These are phyloP conservation scores for Oidiodendron maius DNA, from an alignment of 495 filamentous ascomycete species.

Conservation along the genomic window DNA sequence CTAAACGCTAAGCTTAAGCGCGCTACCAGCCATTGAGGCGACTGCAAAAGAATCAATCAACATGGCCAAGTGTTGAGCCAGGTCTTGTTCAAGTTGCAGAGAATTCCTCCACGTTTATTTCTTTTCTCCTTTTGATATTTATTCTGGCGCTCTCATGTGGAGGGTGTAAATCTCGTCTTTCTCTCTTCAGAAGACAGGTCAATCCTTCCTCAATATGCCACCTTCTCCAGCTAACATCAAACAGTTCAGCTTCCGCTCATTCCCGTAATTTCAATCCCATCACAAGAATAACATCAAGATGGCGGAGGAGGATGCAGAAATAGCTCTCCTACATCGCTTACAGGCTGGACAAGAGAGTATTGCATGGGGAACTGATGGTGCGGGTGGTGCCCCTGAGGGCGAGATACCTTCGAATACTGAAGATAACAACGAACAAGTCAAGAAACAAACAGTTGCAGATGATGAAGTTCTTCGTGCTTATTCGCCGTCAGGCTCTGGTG, in stretches of 20 bases:
- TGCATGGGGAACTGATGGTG: conserved; percentile 42
- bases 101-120: too few relatives aligned
- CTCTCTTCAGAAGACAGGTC: too few relatives aligned
- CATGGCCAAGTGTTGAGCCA: too few relatives aligned
- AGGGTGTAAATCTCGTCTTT: too few relatives aligned
- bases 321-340: conserved; percentile 43
- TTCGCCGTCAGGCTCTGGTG: conserved; percentile 32
- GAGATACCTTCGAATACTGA: conserved; percentile 45
- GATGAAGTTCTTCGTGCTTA: conserved; percentile 36
- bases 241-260: background rate
- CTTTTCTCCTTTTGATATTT: too few relatives aligned
- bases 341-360: conserved; percentile 39
- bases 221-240: background rate
- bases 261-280: background rate
- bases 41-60: too few relatives aligned
- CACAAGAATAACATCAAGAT: conserved; percentile 28
- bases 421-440: conserved; percentile 36
- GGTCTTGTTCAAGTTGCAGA: too few relatives aligned
- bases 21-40: too few relatives aligned
- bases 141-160: too few relatives aligned
- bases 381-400: conserved; percentile 35
- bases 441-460: conserved; percentile 34
- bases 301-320: conserved; percentile 56
- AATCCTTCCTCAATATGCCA: too few relatives aligned
- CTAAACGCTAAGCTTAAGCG: too few relatives aligned